Percentiles rank a stretch among this genome's conserved stretches.
Evolutionary conservation across 2,329 filamentous ascomycete genomes (phyloP).

Genomic region (Penicillium janthinellum): DNA sequence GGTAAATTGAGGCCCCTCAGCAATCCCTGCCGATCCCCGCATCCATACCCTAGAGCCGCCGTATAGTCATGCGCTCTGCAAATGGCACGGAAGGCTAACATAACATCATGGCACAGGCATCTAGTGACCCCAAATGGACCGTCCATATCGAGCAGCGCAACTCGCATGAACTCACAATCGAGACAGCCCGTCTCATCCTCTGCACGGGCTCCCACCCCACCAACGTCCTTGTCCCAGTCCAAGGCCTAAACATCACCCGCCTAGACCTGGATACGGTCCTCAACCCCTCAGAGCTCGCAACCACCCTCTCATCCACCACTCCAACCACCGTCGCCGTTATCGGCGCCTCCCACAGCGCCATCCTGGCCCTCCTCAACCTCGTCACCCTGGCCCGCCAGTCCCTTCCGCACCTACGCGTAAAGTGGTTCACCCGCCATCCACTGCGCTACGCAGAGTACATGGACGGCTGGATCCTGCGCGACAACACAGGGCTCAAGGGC

Average conservation of each 20-base stretch:
- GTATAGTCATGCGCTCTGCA: background rate
- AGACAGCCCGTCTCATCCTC: slow-evolving; percentile 54
- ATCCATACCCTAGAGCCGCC: background rate
- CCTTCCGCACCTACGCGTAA: slow-evolving; percentile 57
- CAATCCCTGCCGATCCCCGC: background rate
- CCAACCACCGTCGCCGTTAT: slow-evolving; percentile 57
- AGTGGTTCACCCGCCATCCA: slow-evolving; percentile 64
- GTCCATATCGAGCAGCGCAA: slow-evolving; percentile 34
- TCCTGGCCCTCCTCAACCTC: slow-evolving; percentile 64
- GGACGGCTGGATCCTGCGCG: slow-evolving; percentile 65
- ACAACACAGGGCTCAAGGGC: slow-evolving; percentile 68
- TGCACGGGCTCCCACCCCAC: slow-evolving; percentile 61
- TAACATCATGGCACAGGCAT: slow-evolving; percentile 15
- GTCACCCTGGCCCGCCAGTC: slow-evolving; percentile 54
- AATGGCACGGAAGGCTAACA: slow-evolving; percentile 14
- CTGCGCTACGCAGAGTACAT: slow-evolving; percentile 64
- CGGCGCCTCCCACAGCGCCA: slow-evolving; percentile 65
- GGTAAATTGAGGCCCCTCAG: slow-evolving; percentile 24
- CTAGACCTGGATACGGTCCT: slow-evolving; percentile 60
- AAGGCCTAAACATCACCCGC: slow-evolving; percentile 42
- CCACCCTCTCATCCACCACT: slow-evolving; percentile 41
- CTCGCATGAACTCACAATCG: slow-evolving; percentile 34
- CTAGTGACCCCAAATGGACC: slow-evolving; percentile 36
- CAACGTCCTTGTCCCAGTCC: slow-evolving; percentile 46
- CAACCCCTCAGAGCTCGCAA: slow-evolving; percentile 53